A percentile compares a stretch with the other conserved stretches of the same genome.
phyloP scores from a whole-genome alignment of 441 rosid genomes.

The Biscutella laevigata region DNA sequence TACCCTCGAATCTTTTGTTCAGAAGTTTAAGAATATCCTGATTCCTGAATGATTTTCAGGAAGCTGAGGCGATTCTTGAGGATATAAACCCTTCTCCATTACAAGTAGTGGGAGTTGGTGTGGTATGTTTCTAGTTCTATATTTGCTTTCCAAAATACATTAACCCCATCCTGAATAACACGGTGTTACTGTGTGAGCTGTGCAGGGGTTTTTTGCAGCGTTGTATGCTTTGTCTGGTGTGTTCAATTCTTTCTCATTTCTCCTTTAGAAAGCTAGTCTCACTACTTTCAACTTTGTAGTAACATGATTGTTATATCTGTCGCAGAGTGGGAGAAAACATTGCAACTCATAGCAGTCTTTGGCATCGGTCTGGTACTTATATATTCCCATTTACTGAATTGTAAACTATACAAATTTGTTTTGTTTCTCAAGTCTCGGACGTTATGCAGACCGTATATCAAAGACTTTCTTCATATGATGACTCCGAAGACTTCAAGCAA shows the following conservation, averaged over 20 bases:
- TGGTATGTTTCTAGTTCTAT: constrained; percentile 46
- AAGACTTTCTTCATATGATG: constrained; percentile 56
- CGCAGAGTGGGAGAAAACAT: constrained; percentile 82
- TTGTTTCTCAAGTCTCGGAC: constrained; percentile 12
- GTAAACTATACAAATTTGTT: background rate
- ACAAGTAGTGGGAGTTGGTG: constrained; percentile 64
- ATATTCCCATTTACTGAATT: too few species aligned
- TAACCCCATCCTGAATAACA: constrained; percentile 9
- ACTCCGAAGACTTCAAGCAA: constrained; percentile 53
- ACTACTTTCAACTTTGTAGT: background rate
- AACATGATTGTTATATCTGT: constrained; percentile 18
- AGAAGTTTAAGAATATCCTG: constrained; percentile 16
- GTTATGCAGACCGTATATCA: constrained; percentile 54
- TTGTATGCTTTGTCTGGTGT: constrained; percentile 57
- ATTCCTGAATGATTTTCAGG: constrained; percentile 40
- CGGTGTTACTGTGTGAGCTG: background rate
- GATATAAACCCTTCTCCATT: constrained; percentile 72
- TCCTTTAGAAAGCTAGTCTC: background rate
- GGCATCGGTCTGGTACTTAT: constrained; percentile 46
- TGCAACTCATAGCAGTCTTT: constrained; percentile 66
- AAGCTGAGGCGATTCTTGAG: constrained; percentile 89
- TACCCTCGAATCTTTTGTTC: background rate
- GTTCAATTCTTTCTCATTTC: constrained; percentile 17
- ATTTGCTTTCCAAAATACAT: background rate
- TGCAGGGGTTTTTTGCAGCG: constrained; percentile 61